phyloP scores from a whole-genome alignment of 805 yeast genomes.

The Starmerella gropengiesseri region DNA sequence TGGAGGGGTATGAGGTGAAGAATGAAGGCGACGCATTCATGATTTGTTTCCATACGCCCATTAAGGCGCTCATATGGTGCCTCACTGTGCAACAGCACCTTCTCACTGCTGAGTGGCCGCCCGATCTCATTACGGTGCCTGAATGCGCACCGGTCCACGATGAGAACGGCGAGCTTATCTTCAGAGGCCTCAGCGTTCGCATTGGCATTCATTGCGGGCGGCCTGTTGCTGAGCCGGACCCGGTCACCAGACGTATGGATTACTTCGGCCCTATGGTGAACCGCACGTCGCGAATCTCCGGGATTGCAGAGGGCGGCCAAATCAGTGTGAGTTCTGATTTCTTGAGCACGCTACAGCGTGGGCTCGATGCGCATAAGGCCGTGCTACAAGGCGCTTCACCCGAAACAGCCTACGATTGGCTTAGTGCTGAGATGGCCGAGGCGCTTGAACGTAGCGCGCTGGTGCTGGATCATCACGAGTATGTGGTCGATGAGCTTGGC shows the following conservation, averaged over 20 bases:
- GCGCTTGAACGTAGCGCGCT: slow-evolving; percentile 25
- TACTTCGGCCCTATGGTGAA: slow-evolving; percentile 98
- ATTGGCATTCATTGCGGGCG: slow-evolving; percentile 99
- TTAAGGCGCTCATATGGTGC: slow-evolving; percentile 88
- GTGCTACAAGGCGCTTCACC: slow-evolving; percentile 15
- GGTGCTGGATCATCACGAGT: slow-evolving; percentile 53
- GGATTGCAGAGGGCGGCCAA: slow-evolving; percentile 98
- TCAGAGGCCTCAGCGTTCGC: slow-evolving; percentile 84
- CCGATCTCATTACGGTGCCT: slow-evolving; percentile 70
- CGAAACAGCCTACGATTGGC: slow-evolving; percentile 15
- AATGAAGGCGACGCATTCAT: slow-evolving; percentile 99
- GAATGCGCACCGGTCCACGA: slow-evolving; percentile 78
- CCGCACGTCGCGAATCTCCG: slow-evolving; percentile 82
- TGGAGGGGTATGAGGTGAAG: slow-evolving; percentile 96
- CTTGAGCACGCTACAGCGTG: slow-evolving; percentile 50
- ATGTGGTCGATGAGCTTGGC: slow-evolving; percentile 58
- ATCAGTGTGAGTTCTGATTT: slow-evolving; percentile 78
- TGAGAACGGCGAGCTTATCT: slow-evolving; percentile 46
- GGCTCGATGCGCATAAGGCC: slow-evolving; percentile 35
- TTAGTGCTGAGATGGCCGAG: slow-evolving; percentile 13
- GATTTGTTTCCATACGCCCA: slow-evolving; percentile 91
- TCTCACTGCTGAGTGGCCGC: slow-evolving; percentile 87
- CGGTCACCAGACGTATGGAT: slow-evolving; percentile 94
- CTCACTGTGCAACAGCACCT: slow-evolving; percentile 79
- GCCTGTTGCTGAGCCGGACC: slow-evolving; percentile 91